A percentile compares a stretch with the other conserved stretches of the same genome.
These are phyloP conservation scores for Artemisia annua DNA, from an alignment of 129 eudicot genomes.

Conservation along the genomic window DNA sequence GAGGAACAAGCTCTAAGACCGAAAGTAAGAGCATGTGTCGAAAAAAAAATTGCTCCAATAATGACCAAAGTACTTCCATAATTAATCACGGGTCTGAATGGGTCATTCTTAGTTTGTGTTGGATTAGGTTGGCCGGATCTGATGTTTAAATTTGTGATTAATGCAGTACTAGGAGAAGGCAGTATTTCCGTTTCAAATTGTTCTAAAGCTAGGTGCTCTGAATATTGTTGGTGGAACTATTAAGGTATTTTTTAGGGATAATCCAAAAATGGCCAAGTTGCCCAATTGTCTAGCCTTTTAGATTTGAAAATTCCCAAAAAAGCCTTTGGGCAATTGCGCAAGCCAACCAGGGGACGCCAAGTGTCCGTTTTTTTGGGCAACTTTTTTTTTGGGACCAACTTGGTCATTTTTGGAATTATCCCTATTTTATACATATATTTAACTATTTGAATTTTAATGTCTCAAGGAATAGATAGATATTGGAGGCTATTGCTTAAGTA, in stretches of 20 bases:
- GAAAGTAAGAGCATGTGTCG: slow-evolving; percentile 80
- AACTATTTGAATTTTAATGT: background rate
- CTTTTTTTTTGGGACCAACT: slow-evolving; percentile 84
- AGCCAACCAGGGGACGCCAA: slow-evolving; percentile 99
- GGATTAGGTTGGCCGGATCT: slow-evolving; percentile 8
- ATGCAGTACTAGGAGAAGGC: no score
- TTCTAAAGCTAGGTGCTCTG: no score
- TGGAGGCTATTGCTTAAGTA: slow-evolving; percentile 6
- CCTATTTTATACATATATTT: no score
- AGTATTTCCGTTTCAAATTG: no score
- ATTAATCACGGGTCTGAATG: background rate
- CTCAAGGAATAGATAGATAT: background rate
- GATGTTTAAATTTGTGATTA: no score
- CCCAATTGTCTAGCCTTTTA: no score
- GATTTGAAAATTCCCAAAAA: no score
- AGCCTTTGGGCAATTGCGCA: slow-evolving; percentile 31
- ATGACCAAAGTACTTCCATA: slow-evolving; percentile 72
- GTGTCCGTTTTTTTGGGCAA: slow-evolving; percentile 96
- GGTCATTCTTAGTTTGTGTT: background rate
- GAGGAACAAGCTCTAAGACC: slow-evolving; percentile 65
- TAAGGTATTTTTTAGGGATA: no score
- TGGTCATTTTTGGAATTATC: slow-evolving; percentile 55
- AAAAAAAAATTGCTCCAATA: slow-evolving; percentile 87
- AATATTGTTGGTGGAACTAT: no score
- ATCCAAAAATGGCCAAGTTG: no score